Evolutionary conservation across 176 grass and related monocot genomes (phyloP).

Genomic region (Carex pumila): DNA sequence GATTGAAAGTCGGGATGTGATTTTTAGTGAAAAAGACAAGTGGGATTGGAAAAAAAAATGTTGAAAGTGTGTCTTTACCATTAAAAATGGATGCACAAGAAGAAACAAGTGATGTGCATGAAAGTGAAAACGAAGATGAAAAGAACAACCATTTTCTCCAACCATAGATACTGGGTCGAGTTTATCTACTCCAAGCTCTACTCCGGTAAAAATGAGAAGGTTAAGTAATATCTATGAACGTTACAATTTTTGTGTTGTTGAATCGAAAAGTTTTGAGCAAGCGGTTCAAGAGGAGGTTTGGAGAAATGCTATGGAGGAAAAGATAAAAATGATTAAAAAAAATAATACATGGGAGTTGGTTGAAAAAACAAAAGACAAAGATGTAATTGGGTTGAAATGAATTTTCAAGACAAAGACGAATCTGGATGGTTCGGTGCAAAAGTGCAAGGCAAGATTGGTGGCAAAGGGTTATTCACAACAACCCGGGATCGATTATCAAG

Average conservation of each 20-base stretch:
- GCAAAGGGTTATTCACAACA: neutral
- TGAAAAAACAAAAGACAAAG: neutral
- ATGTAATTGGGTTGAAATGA: neutral
- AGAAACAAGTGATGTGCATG: neutral
- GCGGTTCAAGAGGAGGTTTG: neutral
- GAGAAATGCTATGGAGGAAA: neutral
- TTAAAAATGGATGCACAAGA: too few species aligned
- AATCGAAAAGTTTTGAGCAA: slow-evolving; percentile 4
- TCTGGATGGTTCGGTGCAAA: neutral
- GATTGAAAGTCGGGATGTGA: slow-evolving; percentile 2
- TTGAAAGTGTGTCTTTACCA: neutral
- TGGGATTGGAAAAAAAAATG: neutral
- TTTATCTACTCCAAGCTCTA: neutral
- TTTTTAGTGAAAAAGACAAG: neutral
- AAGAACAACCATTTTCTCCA: neutral
- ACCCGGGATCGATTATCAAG: neutral
- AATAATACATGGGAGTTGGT: slow-evolving; percentile 1
- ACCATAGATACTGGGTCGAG: neutral
- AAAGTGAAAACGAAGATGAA: neutral
- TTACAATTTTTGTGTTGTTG: neutral
- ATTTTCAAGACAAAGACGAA: neutral
- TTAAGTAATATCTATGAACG: neutral
- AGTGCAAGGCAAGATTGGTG: neutral
- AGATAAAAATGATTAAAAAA: neutral
- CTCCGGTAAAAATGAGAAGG: neutral